Base-by-base conservation (phyloP, 371 early-diverging fungal species). In the Mucor circinelloides region DNA sequence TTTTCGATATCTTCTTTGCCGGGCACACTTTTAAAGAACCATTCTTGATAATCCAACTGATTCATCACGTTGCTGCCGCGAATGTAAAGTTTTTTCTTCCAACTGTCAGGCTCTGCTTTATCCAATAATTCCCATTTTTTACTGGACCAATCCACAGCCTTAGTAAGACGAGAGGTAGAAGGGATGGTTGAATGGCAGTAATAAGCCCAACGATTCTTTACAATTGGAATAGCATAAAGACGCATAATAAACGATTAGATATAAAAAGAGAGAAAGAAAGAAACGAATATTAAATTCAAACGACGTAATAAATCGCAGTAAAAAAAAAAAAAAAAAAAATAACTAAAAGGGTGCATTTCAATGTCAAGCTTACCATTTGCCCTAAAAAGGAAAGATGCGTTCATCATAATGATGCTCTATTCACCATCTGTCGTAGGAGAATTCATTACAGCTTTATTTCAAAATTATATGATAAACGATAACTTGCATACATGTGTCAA, bases 1-100 rank as follows among this genome's bases (percentile, higher is more conserved):
- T 72, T 67, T 60, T 74, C 66, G 4, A 77, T 48, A 40, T 87
- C 86, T 61, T 83, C 83, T 46, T 82, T 82, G 13, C 74, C 66
- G 4, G 93, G 93, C 2, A 94, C 81, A 38, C 83, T 87, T 69
- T 93, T 94, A 62, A 94, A 77, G 70, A 93, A 93, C 72, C 86
- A 91, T 74, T 94, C 94, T 50, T 87, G 86, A 66, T 91, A 87
- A 70, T 91, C 90, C 40, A 91, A 75, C 63, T 82, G 85, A 74
- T 93, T 91, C 80, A 93, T 86, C 54, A 94, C 72, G 23, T 76
- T 71, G 36, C 84, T 83, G 23, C 94, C 94, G 21, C 78, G 78
- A 17, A 75, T 63, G 68, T 89, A 87, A 13, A 92, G 70, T 50
- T 86, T 84, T 25, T 79, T 76, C 54, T 89, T 87, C 88, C 89